Conservation (phyloP, 345 rosid species). For the Psidium guajava region DNA sequence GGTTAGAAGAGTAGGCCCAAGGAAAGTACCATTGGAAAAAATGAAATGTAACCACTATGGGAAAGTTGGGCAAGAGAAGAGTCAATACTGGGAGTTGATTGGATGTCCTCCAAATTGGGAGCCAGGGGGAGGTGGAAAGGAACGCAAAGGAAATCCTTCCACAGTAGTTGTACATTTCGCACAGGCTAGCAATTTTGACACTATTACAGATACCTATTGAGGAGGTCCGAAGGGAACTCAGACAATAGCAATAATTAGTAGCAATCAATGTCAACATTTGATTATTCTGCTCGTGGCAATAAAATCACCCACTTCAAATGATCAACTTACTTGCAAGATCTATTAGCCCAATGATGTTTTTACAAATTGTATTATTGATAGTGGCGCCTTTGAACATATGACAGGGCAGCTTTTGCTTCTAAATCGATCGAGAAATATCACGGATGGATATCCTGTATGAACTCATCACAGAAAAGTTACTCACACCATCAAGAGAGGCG, state of each 20-base stretch:
- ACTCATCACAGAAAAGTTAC: neutral
- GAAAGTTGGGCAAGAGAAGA: neutral
- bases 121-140: neutral
- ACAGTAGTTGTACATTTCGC: no score
- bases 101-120: neutral
- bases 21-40: neutral
- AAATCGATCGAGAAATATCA: neutral
- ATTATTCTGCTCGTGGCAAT: neutral
- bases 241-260: neutral
- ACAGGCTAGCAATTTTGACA: no score
- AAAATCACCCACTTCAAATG: neutral
- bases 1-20: neutral
- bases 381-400: conserved; percentile 2
- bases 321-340: neutral
- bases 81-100: neutral
- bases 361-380: neutral
- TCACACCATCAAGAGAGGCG: neutral
- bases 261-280: neutral
- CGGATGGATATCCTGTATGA: neutral
- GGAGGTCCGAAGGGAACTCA: neutral
- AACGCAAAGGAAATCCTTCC: neutral
- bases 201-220: no score
- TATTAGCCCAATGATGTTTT: neutral
- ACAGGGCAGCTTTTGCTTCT: neutral
- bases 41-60: neutral